Evolutionary conservation across 352 stramenopile species (phyloP).

Genomic region (Phytopythium aichiense): DNA sequence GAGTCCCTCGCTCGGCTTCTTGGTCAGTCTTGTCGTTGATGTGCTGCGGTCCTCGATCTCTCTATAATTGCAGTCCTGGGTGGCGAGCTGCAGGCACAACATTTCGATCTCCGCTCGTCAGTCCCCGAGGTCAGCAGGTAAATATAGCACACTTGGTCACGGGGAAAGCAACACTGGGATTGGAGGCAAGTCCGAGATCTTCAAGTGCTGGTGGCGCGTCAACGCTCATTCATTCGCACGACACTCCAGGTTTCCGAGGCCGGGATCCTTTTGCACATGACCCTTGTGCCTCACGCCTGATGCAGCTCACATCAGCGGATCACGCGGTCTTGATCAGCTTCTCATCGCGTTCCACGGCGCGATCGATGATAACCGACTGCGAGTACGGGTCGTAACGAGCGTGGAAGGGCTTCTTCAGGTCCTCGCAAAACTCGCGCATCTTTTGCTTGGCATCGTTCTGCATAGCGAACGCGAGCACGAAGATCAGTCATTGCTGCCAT

Average conservation of each 20-base stretch:
- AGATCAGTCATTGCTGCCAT: neutral
- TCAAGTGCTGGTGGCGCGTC: neutral
- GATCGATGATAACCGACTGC: slow-evolving; percentile 80
- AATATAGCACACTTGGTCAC: neutral
- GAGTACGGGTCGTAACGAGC: slow-evolving; percentile 93
- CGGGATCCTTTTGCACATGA: neutral
- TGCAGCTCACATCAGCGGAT: neutral
- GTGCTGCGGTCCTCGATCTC: neutral
- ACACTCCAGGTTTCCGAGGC: neutral
- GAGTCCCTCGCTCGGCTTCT: neutral
- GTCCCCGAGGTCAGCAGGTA: neutral
- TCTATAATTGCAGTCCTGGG: neutral
- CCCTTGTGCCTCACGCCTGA: neutral
- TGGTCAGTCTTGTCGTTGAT: neutral
- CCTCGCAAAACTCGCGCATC: slow-evolving; percentile 95
- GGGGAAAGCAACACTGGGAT: neutral
- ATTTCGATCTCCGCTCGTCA: neutral
- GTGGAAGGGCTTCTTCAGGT: slow-evolving; percentile 94
- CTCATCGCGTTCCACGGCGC: slow-evolving; percentile 59
- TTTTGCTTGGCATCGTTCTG: slow-evolving; percentile 90
- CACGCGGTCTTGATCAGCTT: slow-evolving; percentile 34
- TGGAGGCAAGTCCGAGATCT: neutral
- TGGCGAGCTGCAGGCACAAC: neutral
- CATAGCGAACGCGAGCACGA: neutral
- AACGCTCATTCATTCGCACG: neutral